These are phyloP conservation scores for Ophiostoma quercus DNA, from an alignment of 2,329 filamentous ascomycete genomes.

Conservation along the genomic window DNA sequence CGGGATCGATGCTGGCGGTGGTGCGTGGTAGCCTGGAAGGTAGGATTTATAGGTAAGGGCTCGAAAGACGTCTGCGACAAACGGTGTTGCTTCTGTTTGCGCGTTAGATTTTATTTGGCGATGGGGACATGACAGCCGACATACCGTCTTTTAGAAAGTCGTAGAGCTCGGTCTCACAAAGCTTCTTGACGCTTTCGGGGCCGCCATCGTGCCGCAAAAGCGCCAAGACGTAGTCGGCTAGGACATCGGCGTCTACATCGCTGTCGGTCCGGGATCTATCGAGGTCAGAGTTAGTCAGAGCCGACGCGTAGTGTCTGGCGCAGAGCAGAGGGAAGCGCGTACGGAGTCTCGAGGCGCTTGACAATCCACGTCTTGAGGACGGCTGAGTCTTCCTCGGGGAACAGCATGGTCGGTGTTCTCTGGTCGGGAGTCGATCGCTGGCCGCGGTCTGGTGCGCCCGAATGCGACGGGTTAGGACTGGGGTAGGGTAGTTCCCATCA, in stretches of 20 bases:
- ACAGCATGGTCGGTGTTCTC: constrained; percentile 46
- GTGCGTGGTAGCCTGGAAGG: constrained; percentile 30
- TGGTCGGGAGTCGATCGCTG: background rate
- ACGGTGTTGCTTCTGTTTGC: constrained; percentile 49
- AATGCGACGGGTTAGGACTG: background rate
- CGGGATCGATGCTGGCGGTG: background rate
- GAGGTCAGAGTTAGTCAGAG: background rate
- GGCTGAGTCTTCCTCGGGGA: constrained; percentile 56
- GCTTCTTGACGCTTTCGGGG: constrained; percentile 56
- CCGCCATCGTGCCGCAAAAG: constrained; percentile 66
- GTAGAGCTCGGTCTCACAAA: constrained; percentile 66
- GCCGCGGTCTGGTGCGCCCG: background rate
- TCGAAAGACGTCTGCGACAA: constrained; percentile 66
- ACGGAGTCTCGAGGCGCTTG: constrained; percentile 71
- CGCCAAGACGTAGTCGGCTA: constrained; percentile 79
- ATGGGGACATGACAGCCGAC: constrained; percentile 10
- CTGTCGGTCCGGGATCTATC: constrained; percentile 69
- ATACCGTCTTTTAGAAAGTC: constrained; percentile 69
- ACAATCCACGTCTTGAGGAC: constrained; percentile 72
- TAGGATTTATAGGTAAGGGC: constrained; percentile 60
- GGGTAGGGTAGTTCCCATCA: background rate
- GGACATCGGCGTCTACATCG: constrained; percentile 74
- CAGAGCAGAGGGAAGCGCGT: constrained; percentile 34
- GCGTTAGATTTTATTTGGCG: background rate
- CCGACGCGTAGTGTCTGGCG: background rate